Percentiles rank a stretch among this genome's conserved stretches.
Conservation (phyloP, 768 basidiomycete genomes). For the Lactarius sanguifluus region DNA sequence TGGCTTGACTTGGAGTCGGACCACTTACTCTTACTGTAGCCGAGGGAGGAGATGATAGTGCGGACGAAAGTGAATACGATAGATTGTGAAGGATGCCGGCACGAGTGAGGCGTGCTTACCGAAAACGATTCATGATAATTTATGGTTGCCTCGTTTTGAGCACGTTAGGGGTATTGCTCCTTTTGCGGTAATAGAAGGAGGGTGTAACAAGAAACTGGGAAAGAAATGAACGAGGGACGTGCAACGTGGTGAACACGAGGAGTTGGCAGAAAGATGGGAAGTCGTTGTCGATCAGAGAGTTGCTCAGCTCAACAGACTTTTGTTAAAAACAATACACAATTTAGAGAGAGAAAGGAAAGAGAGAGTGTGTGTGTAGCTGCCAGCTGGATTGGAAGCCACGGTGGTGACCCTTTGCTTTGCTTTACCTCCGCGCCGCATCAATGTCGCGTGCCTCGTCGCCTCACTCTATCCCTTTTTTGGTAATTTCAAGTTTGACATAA, state of each 20-base stretch:
- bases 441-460: not conserved
- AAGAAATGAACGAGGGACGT: constrained; percentile 40
- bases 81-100: constrained; percentile 26
- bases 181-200: constrained; percentile 27
- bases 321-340: not conserved
- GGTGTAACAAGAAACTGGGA: constrained; percentile 32
- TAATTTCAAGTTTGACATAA: not conserved
- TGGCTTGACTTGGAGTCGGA: constrained; percentile 64
- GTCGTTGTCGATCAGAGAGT: constrained; percentile 4
- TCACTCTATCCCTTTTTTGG: not conserved
- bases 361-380: not conserved
- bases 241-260: constrained; percentile 76
- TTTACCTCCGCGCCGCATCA: not conserved
- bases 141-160: constrained; percentile 54
- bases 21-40: constrained; percentile 78
- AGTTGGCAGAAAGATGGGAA: constrained; percentile 41
- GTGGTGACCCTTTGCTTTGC: not conserved
- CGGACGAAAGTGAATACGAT: constrained; percentile 19
- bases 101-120: constrained; percentile 50
- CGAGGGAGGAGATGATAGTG: constrained; percentile 31
- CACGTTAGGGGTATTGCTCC: constrained; percentile 52
- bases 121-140: constrained; percentile 71
- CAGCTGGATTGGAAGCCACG: not conserved
- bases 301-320: not conserved
- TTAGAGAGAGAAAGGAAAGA: not conserved